Base-by-base conservation (phyloP, 495 filamentous ascomycete species). In the Mytilinidion resinicola region DNA sequence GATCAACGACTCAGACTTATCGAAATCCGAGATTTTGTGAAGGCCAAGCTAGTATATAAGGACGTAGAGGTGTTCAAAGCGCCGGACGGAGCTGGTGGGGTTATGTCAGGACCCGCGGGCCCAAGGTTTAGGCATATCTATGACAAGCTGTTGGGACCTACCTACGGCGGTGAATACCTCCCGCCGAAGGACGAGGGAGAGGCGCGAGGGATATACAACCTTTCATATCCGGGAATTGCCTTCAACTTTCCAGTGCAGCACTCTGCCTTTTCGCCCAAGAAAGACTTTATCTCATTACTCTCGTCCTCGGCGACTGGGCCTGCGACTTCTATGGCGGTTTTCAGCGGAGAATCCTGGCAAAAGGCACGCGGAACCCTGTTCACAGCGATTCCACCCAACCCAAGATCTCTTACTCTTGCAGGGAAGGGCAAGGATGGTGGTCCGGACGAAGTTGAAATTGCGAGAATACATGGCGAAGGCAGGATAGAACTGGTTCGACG, bases 141-240 rank as follows among this genome's bases (percentile, higher is more conserved):
- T 71, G 88, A 93, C 52, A 85, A 87, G 49, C 77, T 96, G 4
- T 85, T 98, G 67, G 93, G 93, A 0, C 90, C 90, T 12, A 91
- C 92, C 0, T 96, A 91, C 67, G 85, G 88, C 3, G 93, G 93
- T 36, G 93, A 98, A 75, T 96, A 91, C 61, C 75, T 95, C 30
- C 77, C 85, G 19, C 83, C 83, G 8, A 53, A 74, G 37, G 65
- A 73, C 21, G 76, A 82, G 9, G 79, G 78, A 6, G 80, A 78
- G 8, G 67, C 59, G 3, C 66, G 64, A 58, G 86, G 86, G 4
- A 78, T 79, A 12, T 97, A 96, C 67, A 81, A 95, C 12, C 76
- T 96, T 11, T 96, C 92, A 3, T 98, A 96, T 70, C 91, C 92
- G 10, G 93, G 93, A 0, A 82, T 98, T 21, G 88, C 91, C 0